A percentile compares a stretch with the other conserved stretches of the same genome.
These are phyloP conservation scores for Agaricus subrufescens DNA, from an alignment of 768 basidiomycete genomes.

Conservation along the genomic window DNA sequence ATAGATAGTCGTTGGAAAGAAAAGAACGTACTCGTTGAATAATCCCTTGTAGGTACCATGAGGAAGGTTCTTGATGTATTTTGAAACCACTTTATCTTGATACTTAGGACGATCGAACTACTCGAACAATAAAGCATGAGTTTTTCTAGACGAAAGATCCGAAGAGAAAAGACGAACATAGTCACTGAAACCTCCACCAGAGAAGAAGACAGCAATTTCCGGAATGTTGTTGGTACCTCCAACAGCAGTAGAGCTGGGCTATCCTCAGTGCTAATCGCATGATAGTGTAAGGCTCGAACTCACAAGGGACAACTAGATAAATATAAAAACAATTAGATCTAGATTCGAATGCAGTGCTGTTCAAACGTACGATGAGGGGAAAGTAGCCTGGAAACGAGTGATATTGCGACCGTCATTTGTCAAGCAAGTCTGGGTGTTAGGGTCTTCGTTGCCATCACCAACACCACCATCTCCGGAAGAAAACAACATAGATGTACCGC, in stretches of 20 bases:
- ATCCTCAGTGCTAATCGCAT: not conserved
- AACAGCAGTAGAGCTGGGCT: constrained; percentile 62
- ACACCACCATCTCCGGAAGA: constrained; percentile 68
- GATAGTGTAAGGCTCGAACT: constrained; percentile 11
- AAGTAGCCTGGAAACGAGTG: constrained; percentile 50
- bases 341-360: not conserved
- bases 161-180: constrained; percentile 35
- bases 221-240: constrained; percentile 61
- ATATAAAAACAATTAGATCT: not conserved
- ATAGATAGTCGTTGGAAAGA: not conserved
- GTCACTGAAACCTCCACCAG: constrained; percentile 73
- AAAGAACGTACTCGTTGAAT: constrained; percentile 47
- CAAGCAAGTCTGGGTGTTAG: constrained; percentile 46
- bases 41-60: constrained; percentile 50
- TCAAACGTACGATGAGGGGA: constrained; percentile 49
- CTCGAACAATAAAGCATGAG: not conserved
- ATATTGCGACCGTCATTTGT: constrained; percentile 55
- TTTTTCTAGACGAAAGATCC: not conserved
- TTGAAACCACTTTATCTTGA: constrained; percentile 40
- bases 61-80: constrained; percentile 41
- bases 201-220: constrained; percentile 58
- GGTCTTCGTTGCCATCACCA: constrained; percentile 55
- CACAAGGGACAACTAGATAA: constrained; percentile 45
- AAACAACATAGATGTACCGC: constrained; percentile 63
- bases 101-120: constrained; percentile 53